Conservation (phyloP, 2,329 filamentous ascomycete genomes). For the Hymenoscyphus fraxineus region DNA sequence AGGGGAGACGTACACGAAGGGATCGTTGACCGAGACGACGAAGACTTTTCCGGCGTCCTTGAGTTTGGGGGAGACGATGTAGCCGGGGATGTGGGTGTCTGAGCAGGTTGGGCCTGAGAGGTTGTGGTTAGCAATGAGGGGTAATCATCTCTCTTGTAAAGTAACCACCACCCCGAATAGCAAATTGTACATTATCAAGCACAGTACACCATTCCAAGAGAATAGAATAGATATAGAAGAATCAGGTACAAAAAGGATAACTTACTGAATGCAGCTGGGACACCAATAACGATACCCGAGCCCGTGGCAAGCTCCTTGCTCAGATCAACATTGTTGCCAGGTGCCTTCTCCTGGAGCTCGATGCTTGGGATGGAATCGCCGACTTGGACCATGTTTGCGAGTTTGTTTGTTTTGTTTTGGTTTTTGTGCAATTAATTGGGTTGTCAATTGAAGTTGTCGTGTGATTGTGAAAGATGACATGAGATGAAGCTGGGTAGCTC, state of each 20-base stretch:
- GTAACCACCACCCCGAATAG: not conserved
- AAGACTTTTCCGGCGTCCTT: conserved; percentile 81
- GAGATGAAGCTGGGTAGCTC: not conserved
- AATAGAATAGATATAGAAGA: too few species aligned
- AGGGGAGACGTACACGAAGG: conserved; percentile 71
- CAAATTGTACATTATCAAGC: too few species aligned
- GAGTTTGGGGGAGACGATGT: conserved; percentile 74
- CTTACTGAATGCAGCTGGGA: conserved; percentile 72
- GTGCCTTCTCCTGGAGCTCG: conserved; percentile 78
- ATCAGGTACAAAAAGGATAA: conserved; percentile 13
- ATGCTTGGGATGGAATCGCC: conserved; percentile 77
- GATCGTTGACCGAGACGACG: conserved; percentile 88
- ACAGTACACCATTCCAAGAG: not conserved
- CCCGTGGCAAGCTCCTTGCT: conserved; percentile 67
- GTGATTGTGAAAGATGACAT: not conserved
- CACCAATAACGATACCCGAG: conserved; percentile 79
- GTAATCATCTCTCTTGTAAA: not conserved
- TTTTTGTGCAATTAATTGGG: not conserved
- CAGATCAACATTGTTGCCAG: conserved; percentile 87
- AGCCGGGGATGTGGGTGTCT: conserved; percentile 75
- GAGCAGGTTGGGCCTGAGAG: conserved; percentile 56
- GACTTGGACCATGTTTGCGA: conserved; percentile 50
- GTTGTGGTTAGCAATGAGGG: conserved; percentile 7
- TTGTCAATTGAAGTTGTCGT: not conserved
- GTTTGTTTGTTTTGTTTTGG: not conserved